Evolutionary conservation across 352 stramenopile species (phyloP).

Genomic region (Globisporangium nodosum): DNA sequence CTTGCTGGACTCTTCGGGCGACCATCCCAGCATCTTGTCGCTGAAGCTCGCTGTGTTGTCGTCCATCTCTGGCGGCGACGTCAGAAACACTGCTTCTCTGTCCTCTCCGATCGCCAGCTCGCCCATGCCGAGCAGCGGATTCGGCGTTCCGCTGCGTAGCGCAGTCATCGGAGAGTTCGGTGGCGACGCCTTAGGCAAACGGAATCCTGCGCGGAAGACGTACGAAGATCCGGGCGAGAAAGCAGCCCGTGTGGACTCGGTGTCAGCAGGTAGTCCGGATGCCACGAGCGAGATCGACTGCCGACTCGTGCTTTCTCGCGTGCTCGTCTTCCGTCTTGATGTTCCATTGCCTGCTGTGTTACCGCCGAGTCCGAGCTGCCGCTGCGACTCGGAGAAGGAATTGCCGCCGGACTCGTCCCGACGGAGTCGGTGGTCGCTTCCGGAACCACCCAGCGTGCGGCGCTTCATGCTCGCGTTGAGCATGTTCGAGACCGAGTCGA

Average conservation of each 20-base stretch:
- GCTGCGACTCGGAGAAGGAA: conserved; percentile 48
- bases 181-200: conserved; percentile 39
- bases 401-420: conserved; percentile 12
- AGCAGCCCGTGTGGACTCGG: conserved; percentile 18
- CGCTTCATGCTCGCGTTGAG: conserved; percentile 67
- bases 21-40: conserved; percentile 37
- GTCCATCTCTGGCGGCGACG: conserved; percentile 17
- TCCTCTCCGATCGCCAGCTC: conserved; percentile 13
- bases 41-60: conserved; percentile 8
- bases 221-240: conserved; percentile 38
- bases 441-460: conserved; percentile 35
- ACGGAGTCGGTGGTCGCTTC: conserved; percentile 6
- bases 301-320: conserved; percentile 12
- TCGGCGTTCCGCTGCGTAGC: not conserved
- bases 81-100: conserved; percentile 3
- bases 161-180: conserved; percentile 16
- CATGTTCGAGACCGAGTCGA: conserved; percentile 79
- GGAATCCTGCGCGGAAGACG: conserved; percentile 53
- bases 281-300: conserved; percentile 25
- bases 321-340: conserved; percentile 21
- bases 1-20: conserved; percentile 19
- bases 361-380: conserved; percentile 18
- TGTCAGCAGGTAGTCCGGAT: conserved; percentile 23
- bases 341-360: conserved; percentile 10
- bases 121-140: conserved; percentile 1